Base-by-base conservation (phyloP, 495 filamentous ascomycete species). In the Neurospora tetrasperma region DNA sequence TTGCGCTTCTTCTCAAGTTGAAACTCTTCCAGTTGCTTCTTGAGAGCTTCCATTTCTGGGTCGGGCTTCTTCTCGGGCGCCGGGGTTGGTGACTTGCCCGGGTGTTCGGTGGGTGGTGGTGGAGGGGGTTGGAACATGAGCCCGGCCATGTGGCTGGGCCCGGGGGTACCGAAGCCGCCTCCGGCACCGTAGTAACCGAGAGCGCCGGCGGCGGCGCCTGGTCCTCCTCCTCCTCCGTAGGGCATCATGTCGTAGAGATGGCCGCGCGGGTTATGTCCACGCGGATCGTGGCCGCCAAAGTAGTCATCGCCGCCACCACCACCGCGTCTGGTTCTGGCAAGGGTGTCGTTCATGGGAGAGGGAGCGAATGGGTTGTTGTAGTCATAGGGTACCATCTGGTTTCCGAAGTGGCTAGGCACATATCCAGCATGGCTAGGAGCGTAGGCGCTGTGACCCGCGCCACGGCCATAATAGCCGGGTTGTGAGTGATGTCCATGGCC, bases 161-260 rank as follows among this genome's bases (percentile, higher is more conserved):
- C 35, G 82, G 80, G 68, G 80, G 69, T 66, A 73, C 77, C 73
- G 78, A 80, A 27, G 42, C 74, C 54, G 38, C 71, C 20, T 74
- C 71, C 40, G 35, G 74, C 59, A 1, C 73, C 76, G n/a, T 78
- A 76, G 9, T 75, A 76, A 23, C 75, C 77, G n/a, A 73, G 72
- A 48, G 76, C 81, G 69, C 76, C 82, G 27, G 73, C 75, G 23
- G 75, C 73, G 41, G 71, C 77, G 14, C 46, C 7, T 70, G 73
- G 38, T 80, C 10, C 46, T 14, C 48, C 54, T 14, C 48, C 54
- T 42, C 69, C 76, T 35, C 76, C 77, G 73, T 86, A 86, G 3
- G 83, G 83, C 79, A 84, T 84, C 84, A 86, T 82, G 68, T 85
- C 83, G 73, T 83, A 82, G 35, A 75, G 78, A 40, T 78, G 74